Evolutionary conservation across 2,329 filamentous ascomycete species (phyloP), one percentile per base, ranked within the genome.

Genomic region (Thielaviopsis ethacetica): DNA sequence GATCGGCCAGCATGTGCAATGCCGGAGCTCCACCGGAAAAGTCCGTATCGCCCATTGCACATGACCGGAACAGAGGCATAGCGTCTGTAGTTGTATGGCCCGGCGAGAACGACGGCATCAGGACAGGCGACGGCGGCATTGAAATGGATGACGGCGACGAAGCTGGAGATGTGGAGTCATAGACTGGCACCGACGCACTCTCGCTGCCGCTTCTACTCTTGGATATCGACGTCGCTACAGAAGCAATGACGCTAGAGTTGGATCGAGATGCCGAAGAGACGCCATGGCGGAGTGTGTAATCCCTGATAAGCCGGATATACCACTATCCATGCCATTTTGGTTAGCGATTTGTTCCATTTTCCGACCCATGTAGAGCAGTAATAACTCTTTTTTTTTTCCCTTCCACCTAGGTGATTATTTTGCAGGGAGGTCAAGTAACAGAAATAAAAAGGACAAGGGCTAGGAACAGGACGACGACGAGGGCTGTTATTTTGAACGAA

Each of bases 301-400:
- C 21, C 34, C 56, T 53, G 47, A 61, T 56, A 5, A 56, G 24
- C 9, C 53, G 53, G 21, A 61, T 54, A 30, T 61, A 61, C 60
- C 60, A 61, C 56, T 58, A 19, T 24, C 27, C 26, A 34, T n/a
- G 19, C 19, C 30, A 19, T 44, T n/a, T 44, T 44, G 44, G 30
- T 53, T 47, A 53, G 56, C 49, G 15, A 38, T 22, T 21, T 53
- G 22, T 17, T 53, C 13, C 22, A 27, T 53, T 49, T 19, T 49
- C 44, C 3, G 7, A n/a, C 44, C 38, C 38, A 5, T 38, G 34
- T 38, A 38, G 3, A 38, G 10, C 34, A 34, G 10, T 10, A 12
- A 34, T 34, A 34, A 4, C 7, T 34, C 10, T 12, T 34, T 34
- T 5, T 44, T n/a, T 5, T 44, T 44, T 44, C 10, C 5, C 38